Evolutionary conservation across 805 yeast species (phyloP), one percentile per base, ranked within the genome.

Genomic region (Scheffersomyces spartinae): DNA sequence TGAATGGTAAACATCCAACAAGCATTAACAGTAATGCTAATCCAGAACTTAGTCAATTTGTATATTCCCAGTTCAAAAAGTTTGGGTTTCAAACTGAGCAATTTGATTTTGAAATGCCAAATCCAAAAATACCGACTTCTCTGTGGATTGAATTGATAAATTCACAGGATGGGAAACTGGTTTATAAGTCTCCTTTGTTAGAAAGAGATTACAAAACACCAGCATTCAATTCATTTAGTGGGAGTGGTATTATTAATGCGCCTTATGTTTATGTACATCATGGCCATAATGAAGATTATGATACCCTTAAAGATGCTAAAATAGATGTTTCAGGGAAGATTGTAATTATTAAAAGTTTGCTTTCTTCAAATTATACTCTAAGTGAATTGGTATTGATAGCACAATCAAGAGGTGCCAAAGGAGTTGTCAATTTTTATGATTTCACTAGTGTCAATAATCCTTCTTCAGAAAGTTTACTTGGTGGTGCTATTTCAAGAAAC

Each of bases 251-350:
- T 1, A 36, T 48, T 1, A 32, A 28, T 4, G 49, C 40, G 1
- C 38, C 34, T 8, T 55, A 39, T 32, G 28, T 57, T 3, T 53
- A 26, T 37, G 59, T 39, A 6, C 49, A 53, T 27, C 34, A 39
- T n/a, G 65, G 61, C 4, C 25, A 38, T 2, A 31, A 33, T 2
- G 40, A 37, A 2, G 66, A 60, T 27, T 54, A 44, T 24, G 32
- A 29, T 4, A 20, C 36, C 3, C 30, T 58, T 15, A 12, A 22
- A 8, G 28, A 37, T 7, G 32, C 45, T 17, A 38, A 38, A 1
- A 32, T 49, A 10, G 27, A 31, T 11, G 32, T 49, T 1, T 24
- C 26, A 5, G 45, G 38, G 10, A 52, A 46, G 26, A 45, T 56
- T 17, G 56, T 47, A 9, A 41, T 60, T 7, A 42, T 52, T 6